Evolutionary conservation across 192 early-diverging fungal genomes (phyloP), one percentile per base, ranked within the genome.

Genomic region (Entomortierella beljakovae): DNA sequence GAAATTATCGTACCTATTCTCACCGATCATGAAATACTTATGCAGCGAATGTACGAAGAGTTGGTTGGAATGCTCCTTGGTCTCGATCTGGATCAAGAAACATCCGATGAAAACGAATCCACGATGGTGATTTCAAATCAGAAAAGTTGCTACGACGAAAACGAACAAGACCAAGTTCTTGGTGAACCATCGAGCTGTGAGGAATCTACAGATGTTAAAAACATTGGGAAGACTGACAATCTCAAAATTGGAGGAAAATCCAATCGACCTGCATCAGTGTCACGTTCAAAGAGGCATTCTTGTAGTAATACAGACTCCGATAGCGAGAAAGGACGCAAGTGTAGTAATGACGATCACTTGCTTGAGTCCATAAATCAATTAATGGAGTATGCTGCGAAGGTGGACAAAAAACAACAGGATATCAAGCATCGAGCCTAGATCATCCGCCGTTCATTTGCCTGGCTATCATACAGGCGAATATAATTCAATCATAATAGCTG

Each of bases 1-100:
- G 75, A 79, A 29, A 59, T 29, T 10, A 62, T 79, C 3, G 49
- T 79, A 10, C 75, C 75, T 1, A 38, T 53, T 8, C 35, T 79
- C 49, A 70, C 61, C 2, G 56, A 54, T 23, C 54, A 52, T 22
- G 66, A 70, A 11, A 28, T 25, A 29, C 26, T 48, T 26, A 38
- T 79, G 59, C 61, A 69, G 15, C 28, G 4, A 23, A 35, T 79
- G 61, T 79, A 79, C 16, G 68, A 69, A 25, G 16, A 57, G 1
- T 7, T 79, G 56, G 33, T 50, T 5, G 23, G 49, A 0, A 70
- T 64, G 51, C 56, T 79, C 18, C n/a, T 79, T 32, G 20, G 25
- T 2, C 35, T 79, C 34, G 67, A 79, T n/a, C 10, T 79, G 43
- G 50, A 57, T 35, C 18, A 6, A 33, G 53, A 54, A 6, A 20